A percentile compares a stretch with the other conserved stretches of the same genome.
These are phyloP conservation scores for Pythium aphanidermatum DNA, from an alignment of 352 stramenopile genomes.

Conservation along the genomic window DNA sequence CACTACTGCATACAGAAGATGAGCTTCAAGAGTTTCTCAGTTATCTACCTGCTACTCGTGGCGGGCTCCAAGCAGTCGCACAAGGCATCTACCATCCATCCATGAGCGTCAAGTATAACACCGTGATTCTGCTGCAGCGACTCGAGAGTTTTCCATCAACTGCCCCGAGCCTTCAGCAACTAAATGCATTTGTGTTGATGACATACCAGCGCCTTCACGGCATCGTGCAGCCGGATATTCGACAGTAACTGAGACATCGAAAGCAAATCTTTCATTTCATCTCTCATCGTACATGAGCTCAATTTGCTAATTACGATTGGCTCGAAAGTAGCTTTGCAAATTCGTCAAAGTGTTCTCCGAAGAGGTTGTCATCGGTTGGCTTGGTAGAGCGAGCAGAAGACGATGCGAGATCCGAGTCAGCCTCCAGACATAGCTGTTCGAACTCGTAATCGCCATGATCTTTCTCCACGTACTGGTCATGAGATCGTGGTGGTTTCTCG, in stretches of 20 bases:
- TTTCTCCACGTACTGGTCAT: conserved; percentile 21
- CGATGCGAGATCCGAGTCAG: conserved; percentile 61
- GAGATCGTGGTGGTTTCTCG: not conserved
- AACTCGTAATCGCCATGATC: conserved; percentile 71
- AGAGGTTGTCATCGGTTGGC: conserved; percentile 14
- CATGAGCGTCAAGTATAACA: conserved; percentile 88
- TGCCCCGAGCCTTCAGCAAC: conserved; percentile 46
- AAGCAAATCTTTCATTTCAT: too few relatives aligned
- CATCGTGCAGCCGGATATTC: conserved; percentile 55
- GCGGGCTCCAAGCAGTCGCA: conserved; percentile 72
- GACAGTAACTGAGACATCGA: conserved; percentile 11
- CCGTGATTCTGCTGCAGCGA: conserved; percentile 79
- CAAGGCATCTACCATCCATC: conserved; percentile 83
- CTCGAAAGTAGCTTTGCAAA: conserved; percentile 44
- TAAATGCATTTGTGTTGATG: conserved; percentile 82
- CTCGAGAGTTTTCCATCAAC: conserved; percentile 77
- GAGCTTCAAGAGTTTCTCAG: conserved; percentile 84
- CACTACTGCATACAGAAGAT: conserved; percentile 60
- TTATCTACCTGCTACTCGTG: conserved; percentile 67
- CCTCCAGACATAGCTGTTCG: conserved; percentile 71
- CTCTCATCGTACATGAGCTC: too few relatives aligned
- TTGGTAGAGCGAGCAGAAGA: not conserved
- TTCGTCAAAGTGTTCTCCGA: conserved; percentile 43
- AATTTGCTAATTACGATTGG: conserved; percentile 15
- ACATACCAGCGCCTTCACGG: conserved; percentile 80